phyloP scores from a whole-genome alignment of 768 basidiomycete species.

The Strobilomyces confusus region DNA sequence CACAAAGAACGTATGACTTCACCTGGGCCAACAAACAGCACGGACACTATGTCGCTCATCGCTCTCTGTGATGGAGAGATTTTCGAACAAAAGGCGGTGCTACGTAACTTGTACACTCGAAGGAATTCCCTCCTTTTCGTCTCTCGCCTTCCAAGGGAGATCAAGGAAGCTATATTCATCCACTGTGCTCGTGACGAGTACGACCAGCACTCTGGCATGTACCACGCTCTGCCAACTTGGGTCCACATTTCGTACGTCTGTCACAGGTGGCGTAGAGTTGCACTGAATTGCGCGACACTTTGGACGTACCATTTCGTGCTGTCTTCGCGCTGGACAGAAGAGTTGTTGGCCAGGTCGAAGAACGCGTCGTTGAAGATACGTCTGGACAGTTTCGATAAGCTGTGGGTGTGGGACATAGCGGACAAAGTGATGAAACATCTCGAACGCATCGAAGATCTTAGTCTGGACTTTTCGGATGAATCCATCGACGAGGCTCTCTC shows the following conservation, averaged over 20 bases:
- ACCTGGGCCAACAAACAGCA: too few relatives aligned
- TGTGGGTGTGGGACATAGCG: background rate
- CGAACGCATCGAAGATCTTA: conserved; percentile 1
- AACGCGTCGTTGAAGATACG: conserved; percentile 26
- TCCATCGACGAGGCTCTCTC: background rate
- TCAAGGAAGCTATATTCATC: conserved; percentile 13
- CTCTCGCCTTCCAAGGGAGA: conserved; percentile 11
- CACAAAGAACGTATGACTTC: too few relatives aligned
- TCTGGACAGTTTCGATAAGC: background rate
- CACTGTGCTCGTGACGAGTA: background rate
- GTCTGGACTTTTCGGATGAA: background rate
- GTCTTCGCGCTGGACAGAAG: conserved; percentile 34
- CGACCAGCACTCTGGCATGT: background rate
- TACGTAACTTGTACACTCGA: background rate
- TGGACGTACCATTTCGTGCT: conserved; percentile 36
- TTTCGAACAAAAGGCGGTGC: background rate
- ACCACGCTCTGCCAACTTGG: background rate
- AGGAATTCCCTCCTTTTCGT: conserved; percentile 8
- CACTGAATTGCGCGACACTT: conserved; percentile 35
- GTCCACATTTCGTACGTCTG: conserved; percentile 14
- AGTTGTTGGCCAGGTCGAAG: conserved; percentile 43
- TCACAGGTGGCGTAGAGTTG: conserved; percentile 40
- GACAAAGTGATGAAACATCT: background rate
- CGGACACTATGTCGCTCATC: too few relatives aligned
- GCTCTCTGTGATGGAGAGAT: background rate